Evolutionary conservation across 352 stramenopile species (phyloP).

Genomic region (Stramenopiles sp.): DNA sequence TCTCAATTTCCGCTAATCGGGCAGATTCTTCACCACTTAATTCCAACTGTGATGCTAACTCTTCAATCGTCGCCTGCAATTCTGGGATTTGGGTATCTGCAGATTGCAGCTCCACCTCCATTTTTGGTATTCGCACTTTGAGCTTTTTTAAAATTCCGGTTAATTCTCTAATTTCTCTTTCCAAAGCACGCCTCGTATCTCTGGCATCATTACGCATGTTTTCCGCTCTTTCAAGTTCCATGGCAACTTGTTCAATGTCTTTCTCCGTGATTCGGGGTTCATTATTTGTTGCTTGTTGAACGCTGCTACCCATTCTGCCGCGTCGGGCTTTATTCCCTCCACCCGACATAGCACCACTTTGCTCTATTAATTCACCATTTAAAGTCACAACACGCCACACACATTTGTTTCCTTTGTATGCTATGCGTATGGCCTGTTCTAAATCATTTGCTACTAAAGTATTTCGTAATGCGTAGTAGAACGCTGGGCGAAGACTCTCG

Average conservation of each 20-base stretch:
- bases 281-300: background rate
- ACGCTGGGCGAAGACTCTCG: constrained; percentile 62
- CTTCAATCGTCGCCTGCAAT: background rate
- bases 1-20: constrained; percentile 35
- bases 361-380: constrained; percentile 90
- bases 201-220: background rate
- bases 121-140: background rate
- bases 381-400: constrained; percentile 91
- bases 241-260: background rate
- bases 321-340: constrained; percentile 73
- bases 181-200: background rate
- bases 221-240: background rate
- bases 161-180: background rate
- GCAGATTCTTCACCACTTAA: constrained; percentile 30
- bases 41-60: constrained; percentile 12
- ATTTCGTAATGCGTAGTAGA: constrained; percentile 88
- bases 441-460: constrained; percentile 89
- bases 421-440: constrained; percentile 63
- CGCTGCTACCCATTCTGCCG: constrained; percentile 66
- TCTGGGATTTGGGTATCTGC: background rate
- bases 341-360: constrained; percentile 94
- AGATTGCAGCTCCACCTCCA: background rate
- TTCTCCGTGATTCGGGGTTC: background rate
- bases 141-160: background rate
- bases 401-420: constrained; percentile 70